Percentiles rank a stretch among this genome's conserved stretches.
phyloP scores from a whole-genome alignment of 306 rosid genomes.

The Cicer chorassanicum region DNA sequence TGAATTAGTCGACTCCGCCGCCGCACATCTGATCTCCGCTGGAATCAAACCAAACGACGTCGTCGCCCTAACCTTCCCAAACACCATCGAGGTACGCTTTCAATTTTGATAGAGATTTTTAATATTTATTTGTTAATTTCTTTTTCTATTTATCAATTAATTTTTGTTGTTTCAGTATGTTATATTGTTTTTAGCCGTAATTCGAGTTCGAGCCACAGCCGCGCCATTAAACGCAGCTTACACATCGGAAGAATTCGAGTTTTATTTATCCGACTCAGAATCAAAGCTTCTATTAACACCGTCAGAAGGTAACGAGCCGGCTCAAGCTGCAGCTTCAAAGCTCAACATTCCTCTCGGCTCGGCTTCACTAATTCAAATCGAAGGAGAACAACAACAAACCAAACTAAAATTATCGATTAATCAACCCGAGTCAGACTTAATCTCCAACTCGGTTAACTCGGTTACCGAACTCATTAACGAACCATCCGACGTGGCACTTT shows the following conservation, averaged over 20 bases:
- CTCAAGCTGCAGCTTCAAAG: slow-evolving; percentile 66
- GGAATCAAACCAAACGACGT: slow-evolving; percentile 72
- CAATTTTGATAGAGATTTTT: neutral
- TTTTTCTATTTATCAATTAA: neutral
- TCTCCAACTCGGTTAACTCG: slow-evolving; percentile 23
- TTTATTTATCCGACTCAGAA: slow-evolving; percentile 76
- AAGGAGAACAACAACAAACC: slow-evolving; percentile 30
- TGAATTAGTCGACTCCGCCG: slow-evolving; percentile 64
- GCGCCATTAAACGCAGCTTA: slow-evolving; percentile 89
- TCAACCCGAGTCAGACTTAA: neutral
- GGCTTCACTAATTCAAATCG: slow-evolving; percentile 48
- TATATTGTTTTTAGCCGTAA: slow-evolving; percentile 75
- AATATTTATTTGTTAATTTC: neutral
- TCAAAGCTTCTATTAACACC: slow-evolving; percentile 79
- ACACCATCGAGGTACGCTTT: slow-evolving; percentile 67
- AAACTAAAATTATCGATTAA: slow-evolving; percentile 46
- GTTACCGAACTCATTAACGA: slow-evolving; percentile 49
- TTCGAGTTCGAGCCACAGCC: slow-evolving; percentile 80
- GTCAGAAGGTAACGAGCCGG: slow-evolving; percentile 53
- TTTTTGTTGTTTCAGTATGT: slow-evolving; percentile 53
- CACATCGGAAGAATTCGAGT: slow-evolving; percentile 86
- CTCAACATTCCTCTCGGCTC: slow-evolving; percentile 61
- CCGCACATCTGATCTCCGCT: slow-evolving; percentile 56
- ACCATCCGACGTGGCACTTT: slow-evolving; percentile 76
- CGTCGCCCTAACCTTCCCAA: slow-evolving; percentile 86